phyloP scores from a whole-genome alignment of 805 yeast species.

The Candida orba region DNA sequence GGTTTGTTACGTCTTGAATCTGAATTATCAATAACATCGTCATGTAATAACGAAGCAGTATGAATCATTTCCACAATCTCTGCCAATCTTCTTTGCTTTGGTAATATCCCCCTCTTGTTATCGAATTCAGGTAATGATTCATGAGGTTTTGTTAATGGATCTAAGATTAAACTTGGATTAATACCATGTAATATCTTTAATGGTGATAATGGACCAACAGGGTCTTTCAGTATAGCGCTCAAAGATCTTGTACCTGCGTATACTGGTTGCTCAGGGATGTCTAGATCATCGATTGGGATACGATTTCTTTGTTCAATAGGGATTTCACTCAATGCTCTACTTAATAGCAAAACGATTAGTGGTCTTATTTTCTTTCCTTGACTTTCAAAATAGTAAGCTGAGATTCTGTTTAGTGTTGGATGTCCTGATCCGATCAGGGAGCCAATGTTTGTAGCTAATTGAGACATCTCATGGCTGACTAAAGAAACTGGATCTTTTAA shows the following conservation, averaged over 20 bases:
- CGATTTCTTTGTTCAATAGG: slow-evolving; percentile 65
- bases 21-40: slow-evolving; percentile 89
- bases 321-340: slow-evolving; percentile 72
- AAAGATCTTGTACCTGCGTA: slow-evolving; percentile 50
- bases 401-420: slow-evolving; percentile 84
- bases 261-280: slow-evolving; percentile 60
- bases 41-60: slow-evolving; percentile 91
- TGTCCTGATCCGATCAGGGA: slow-evolving; percentile 86
- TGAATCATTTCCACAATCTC: slow-evolving; percentile 98
- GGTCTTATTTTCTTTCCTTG: slow-evolving; percentile 97
- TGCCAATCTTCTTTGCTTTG: slow-evolving; percentile 91
- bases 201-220: slow-evolving; percentile 65
- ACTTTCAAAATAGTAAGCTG: slow-evolving; percentile 92
- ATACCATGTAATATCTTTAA: slow-evolving; percentile 81
- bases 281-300: slow-evolving; percentile 51
- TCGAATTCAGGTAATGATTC: slow-evolving; percentile 55
- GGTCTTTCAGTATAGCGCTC: slow-evolving; percentile 41
- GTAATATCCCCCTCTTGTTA: slow-evolving; percentile 68
- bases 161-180: slow-evolving; percentile 73
- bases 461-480: slow-evolving; percentile 90
- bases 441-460: slow-evolving; percentile 81
- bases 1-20: slow-evolving; percentile 88
- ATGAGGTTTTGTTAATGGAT: slow-evolving; percentile 81
- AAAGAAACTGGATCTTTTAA: slow-evolving; percentile 81
- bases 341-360: slow-evolving; percentile 71